These are phyloP conservation scores for Calycina marina DNA, from an alignment of 2,329 filamentous ascomycete species.

Conservation along the genomic window DNA sequence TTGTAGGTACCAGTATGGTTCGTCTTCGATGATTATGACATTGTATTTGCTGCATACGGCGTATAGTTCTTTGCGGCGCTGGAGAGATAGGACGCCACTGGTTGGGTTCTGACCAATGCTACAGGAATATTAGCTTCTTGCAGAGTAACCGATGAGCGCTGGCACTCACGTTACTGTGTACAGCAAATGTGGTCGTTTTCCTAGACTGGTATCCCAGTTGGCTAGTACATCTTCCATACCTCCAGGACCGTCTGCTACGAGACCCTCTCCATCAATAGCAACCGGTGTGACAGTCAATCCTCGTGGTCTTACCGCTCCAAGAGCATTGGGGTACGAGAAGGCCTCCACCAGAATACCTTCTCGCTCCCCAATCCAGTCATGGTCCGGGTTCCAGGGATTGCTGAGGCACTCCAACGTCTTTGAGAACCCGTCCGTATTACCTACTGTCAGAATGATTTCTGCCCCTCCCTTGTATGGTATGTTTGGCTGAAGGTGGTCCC, in stretches of 20 bases:
- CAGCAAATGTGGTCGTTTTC: slow-evolving; percentile 66
- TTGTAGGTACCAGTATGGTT: slow-evolving; percentile 92
- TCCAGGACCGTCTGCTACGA: slow-evolving; percentile 58
- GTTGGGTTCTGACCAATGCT: slow-evolving; percentile 88
- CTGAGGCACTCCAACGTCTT: slow-evolving; percentile 66
- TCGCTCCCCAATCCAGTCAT: slow-evolving; percentile 51
- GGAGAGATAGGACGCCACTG: slow-evolving; percentile 55
- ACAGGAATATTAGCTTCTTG: too few relatives aligned
- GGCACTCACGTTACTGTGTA: slow-evolving; percentile 80
- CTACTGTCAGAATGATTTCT: slow-evolving; percentile 66
- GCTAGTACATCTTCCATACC: slow-evolving; percentile 64
- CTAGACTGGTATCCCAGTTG: slow-evolving; percentile 65
- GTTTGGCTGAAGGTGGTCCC: slow-evolving; percentile 64
- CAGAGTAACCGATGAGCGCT: too few relatives aligned
- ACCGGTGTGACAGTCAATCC: slow-evolving; percentile 56
- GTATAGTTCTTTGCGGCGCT: slow-evolving; percentile 67
- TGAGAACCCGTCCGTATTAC: slow-evolving; percentile 71
- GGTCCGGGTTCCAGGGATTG: slow-evolving; percentile 58
- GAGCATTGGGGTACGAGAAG: slow-evolving; percentile 66
- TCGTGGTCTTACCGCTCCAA: slow-evolving; percentile 48
- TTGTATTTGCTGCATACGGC: slow-evolving; percentile 70
- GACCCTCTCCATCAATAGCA: slow-evolving; percentile 64
- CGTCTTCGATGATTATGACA: slow-evolving; percentile 83
- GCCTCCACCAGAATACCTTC: slow-evolving; percentile 68
- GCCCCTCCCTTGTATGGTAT: slow-evolving; percentile 65